Evolutionary conservation across 2,329 filamentous ascomycete genomes (phyloP).

Genomic region (Achaetomium macrosporum): DNA sequence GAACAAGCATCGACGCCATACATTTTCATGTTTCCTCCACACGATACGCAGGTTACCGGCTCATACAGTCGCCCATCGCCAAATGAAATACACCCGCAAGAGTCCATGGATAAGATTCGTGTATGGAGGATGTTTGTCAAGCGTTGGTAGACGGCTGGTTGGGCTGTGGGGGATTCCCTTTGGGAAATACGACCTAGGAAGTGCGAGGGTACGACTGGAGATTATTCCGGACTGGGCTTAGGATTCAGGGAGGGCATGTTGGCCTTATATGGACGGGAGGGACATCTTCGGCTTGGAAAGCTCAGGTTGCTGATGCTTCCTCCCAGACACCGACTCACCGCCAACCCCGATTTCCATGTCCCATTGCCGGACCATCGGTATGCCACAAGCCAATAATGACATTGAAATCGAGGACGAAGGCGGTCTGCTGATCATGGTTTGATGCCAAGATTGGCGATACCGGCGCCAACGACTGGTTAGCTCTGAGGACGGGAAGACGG

Average conservation of each 20-base stretch:
- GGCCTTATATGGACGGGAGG: conserved; percentile 12
- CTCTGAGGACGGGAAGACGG: conserved; percentile 3
- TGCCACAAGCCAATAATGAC: conserved; percentile 16
- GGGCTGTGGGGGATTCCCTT: neutral
- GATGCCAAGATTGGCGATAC: conserved; percentile 14
- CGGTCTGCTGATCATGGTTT: conserved; percentile 24
- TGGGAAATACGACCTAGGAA: neutral
- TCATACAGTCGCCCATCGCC: conserved; percentile 3
- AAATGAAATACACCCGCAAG: conserved; percentile 13
- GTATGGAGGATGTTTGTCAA: neutral
- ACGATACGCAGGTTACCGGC: conserved; percentile 6
- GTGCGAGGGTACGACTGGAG: neutral
- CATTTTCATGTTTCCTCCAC: conserved; percentile 16
- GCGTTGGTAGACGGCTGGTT: neutral
- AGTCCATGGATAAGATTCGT: neutral
- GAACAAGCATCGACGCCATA: neutral
- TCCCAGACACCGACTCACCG: neutral
- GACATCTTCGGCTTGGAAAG: neutral
- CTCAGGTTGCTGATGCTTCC: neutral
- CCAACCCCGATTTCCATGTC: conserved; percentile 1
- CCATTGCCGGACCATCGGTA: conserved; percentile 6
- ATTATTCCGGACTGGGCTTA: neutral
- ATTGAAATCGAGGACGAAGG: conserved; percentile 3
- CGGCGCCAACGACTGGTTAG: neutral
- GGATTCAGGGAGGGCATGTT: neutral